Conservation (phyloP, 2,329 filamentous ascomycete species). For the Venturia oleaginea region DNA sequence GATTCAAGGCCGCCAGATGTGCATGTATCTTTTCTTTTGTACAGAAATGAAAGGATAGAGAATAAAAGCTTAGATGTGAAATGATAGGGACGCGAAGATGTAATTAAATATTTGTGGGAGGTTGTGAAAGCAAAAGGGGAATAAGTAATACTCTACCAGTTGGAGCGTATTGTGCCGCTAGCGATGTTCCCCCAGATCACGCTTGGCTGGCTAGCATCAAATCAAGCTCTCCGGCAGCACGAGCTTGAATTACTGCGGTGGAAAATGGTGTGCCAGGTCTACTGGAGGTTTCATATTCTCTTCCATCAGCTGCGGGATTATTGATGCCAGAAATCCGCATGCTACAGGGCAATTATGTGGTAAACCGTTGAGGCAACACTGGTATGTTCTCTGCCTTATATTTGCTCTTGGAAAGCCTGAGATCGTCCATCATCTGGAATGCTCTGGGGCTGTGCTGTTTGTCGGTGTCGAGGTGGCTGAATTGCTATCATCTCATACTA, state of each 20-base stretch:
- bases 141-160: too few species aligned
- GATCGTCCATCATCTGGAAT: too few species aligned
- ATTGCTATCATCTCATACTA: background rate
- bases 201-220: background rate
- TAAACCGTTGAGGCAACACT: background rate
- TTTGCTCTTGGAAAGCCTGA: background rate
- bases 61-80: too few species aligned
- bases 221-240: background rate
- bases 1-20: too few species aligned
- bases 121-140: too few species aligned
- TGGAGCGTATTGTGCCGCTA: too few species aligned
- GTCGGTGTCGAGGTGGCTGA: background rate
- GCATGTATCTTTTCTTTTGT: too few species aligned
- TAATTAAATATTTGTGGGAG: too few species aligned
- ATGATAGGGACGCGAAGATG: too few species aligned
- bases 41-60: too few species aligned
- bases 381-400: background rate
- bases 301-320: background rate
- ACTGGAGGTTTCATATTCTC: background rate
- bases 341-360: background rate
- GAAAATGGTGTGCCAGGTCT: background rate
- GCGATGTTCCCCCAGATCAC: too few species aligned
- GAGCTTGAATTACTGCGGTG: background rate
- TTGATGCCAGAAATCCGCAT: background rate
- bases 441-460: background rate